Base-by-base conservation (phyloP, 108 stramenopile species). In the Seminavis robusta region DNA sequence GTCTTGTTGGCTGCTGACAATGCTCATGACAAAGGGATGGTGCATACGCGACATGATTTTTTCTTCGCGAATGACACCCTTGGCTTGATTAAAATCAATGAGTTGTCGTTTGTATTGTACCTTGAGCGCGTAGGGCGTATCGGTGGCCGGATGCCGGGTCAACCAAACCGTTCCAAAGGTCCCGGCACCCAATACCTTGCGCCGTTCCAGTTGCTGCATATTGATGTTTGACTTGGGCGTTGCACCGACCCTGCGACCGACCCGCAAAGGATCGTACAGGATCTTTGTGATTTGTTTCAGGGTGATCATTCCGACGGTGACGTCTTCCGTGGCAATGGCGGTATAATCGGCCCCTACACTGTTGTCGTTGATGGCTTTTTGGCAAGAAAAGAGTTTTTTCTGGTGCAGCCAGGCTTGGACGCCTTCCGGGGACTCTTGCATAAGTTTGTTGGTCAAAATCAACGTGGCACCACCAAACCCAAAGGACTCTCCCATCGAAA, bases 101-200 rank as follows among this genome's bases (percentile, higher is more conserved):
- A 98, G 73, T 51, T 98, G 84, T 17, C 77, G 69, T 61, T 90
- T 88, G 39, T 67, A 65, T 65, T 86, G 81, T 29, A 82, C 57
- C 57, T 90, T 89, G 54, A 96, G 70, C 10, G 95, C 95, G 69
- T 81, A 96, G 2, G 81, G 63, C 4, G 54, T 27, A 0, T 60
- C 49, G 10, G 32, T 29, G 3, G 15, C 23, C n/a, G n/a, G n/a
- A n/a, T n/a, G n/a, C n/a, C n/a, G n/a, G 11, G 84, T 86, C 29
- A 98, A 70, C 86, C 94, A 94, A 3, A 98, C 97, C 47, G 91
- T 86, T 9, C 97, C 97, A 61, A 95, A 98, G 13, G 93, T 94
- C 25, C 97, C 97, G 8, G 88, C 80, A 7, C 64, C 64, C 19
- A 56, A 49, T 33, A 56, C 36, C 3, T 44, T 21, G 31, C 38